Percentiles rank a stretch among this genome's conserved stretches.
Conservation (phyloP, 2,329 filamentous ascomycete species). For the Ophiocordyceps robertsii region DNA sequence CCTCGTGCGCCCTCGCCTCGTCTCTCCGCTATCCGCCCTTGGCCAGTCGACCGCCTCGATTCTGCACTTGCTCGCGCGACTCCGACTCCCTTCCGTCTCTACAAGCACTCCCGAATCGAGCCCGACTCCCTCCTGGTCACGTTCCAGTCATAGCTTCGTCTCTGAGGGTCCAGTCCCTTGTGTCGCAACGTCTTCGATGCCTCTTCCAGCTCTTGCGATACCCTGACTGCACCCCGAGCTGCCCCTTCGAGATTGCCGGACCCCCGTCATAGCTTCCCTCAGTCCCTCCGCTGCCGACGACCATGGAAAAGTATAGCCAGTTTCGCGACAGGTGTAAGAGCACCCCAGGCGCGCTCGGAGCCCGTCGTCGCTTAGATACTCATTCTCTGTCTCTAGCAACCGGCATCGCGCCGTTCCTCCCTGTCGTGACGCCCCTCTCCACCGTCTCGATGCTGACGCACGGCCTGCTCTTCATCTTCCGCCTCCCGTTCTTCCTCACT, state of each 20-base stretch:
- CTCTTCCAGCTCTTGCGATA: neutral
- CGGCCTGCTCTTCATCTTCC: conserved; percentile 62
- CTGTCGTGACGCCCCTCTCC: conserved; percentile 54
- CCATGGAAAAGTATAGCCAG: conserved; percentile 91
- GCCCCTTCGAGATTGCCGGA: no score
- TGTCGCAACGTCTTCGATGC: neutral
- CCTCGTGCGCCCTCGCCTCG: neutral
- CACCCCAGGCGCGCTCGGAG: no score
- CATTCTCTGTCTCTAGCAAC: conserved; percentile 46
- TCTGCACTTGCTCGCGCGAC: neutral
- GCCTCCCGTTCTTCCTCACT: conserved; percentile 63
- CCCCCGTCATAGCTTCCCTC: no score
- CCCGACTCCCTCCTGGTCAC: no score
- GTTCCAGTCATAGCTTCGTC: no score
- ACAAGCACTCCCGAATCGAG: no score
- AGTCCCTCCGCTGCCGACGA: neutral
- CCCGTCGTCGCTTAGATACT: neutral
- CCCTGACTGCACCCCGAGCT: neutral
- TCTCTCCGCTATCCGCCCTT: neutral
- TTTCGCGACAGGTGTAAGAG: conserved; percentile 71
- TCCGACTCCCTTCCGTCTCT: no score
- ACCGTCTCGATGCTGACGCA: conserved; percentile 51
- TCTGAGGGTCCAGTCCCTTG: neutral
- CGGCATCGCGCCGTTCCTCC: conserved; percentile 91
- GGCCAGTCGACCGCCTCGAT: neutral